Percentiles rank a stretch among this genome's conserved stretches.
These are phyloP conservation scores for Apocynum venetum DNA, from an alignment of 257 asterid genomes.

Conservation along the genomic window DNA sequence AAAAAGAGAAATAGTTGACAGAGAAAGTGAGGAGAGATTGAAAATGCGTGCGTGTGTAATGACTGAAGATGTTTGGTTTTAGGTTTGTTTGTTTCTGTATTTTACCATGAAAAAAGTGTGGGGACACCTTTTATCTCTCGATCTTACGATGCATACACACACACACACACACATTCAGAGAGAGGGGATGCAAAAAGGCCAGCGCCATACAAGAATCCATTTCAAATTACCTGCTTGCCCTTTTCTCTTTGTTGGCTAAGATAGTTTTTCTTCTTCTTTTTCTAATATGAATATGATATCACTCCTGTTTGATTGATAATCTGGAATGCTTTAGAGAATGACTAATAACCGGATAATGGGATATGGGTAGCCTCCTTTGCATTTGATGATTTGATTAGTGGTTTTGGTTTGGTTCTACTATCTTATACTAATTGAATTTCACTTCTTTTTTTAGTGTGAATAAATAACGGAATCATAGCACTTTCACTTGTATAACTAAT, in stretches of 20 bases:
- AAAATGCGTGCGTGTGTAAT: constrained; percentile 24
- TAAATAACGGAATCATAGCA: too few species aligned
- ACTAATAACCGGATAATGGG: too few species aligned
- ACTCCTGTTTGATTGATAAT: too few species aligned
- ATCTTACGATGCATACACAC: constrained; percentile 34
- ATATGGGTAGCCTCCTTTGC: too few species aligned
- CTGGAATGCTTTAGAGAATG: too few species aligned
- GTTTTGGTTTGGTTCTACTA: too few species aligned
- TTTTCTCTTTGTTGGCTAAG: background rate
- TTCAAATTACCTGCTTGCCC: constrained; percentile 35
- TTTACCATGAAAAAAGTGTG: constrained; percentile 29
- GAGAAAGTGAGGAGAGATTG: constrained; percentile 21
- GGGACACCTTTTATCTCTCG: constrained; percentile 47
- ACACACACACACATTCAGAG: constrained; percentile 23
- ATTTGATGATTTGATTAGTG: too few species aligned
- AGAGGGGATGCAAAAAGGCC: constrained; percentile 26
- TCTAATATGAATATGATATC: too few species aligned
- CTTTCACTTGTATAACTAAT: too few species aligned
- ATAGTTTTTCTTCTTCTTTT: too few species aligned
- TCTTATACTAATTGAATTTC: too few species aligned
- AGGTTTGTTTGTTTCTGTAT: constrained; percentile 27
- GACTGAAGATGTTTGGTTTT: constrained; percentile 18
- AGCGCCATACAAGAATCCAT: constrained; percentile 11
- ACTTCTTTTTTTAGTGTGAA: too few species aligned
- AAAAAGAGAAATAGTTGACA: constrained; percentile 20